phyloP scores from a whole-genome alignment of 192 early-diverging fungal genomes.

The Coemansia sp. region DNA sequence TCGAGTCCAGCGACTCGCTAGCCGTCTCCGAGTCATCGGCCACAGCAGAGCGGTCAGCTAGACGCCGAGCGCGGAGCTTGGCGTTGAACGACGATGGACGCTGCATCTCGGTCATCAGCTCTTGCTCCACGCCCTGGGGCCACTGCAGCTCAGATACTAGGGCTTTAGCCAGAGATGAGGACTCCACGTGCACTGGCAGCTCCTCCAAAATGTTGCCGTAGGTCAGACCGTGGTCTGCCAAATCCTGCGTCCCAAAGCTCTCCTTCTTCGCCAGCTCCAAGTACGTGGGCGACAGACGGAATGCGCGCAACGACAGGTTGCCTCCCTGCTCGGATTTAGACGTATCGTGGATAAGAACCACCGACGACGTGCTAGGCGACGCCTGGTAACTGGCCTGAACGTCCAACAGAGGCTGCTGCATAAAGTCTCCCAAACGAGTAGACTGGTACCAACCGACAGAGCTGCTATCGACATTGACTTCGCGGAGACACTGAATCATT shows the following conservation, averaged over 20 bases:
- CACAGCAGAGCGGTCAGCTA: constrained; percentile 65
- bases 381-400: constrained; percentile 90
- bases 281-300: constrained; percentile 84
- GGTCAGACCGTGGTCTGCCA: constrained; percentile 76
- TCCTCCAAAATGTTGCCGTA: constrained; percentile 88
- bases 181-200: constrained; percentile 85
- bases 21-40: constrained; percentile 57
- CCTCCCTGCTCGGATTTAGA: constrained; percentile 80
- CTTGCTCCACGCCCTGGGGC: constrained; percentile 48
- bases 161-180: constrained; percentile 77
- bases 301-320: constrained; percentile 82
- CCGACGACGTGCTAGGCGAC: constrained; percentile 68
- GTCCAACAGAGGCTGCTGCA: constrained; percentile 89
- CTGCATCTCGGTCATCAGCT: constrained; percentile 73
- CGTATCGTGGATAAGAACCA: constrained; percentile 93
- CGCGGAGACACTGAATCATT: constrained; percentile 91
- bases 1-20: constrained; percentile 30
- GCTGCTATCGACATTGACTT: constrained; percentile 95
- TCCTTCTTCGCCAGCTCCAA: constrained; percentile 79
- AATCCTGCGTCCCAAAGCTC: constrained; percentile 83
- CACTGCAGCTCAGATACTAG: constrained; percentile 73
- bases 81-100: constrained; percentile 57
- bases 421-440: constrained; percentile 83
- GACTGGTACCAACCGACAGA: constrained; percentile 98
- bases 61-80: constrained; percentile 59